A percentile compares a stretch with the other conserved stretches of the same genome.
phyloP scores from a whole-genome alignment of 2,329 filamentous ascomycete species.

The Lecanosticta acicola region DNA sequence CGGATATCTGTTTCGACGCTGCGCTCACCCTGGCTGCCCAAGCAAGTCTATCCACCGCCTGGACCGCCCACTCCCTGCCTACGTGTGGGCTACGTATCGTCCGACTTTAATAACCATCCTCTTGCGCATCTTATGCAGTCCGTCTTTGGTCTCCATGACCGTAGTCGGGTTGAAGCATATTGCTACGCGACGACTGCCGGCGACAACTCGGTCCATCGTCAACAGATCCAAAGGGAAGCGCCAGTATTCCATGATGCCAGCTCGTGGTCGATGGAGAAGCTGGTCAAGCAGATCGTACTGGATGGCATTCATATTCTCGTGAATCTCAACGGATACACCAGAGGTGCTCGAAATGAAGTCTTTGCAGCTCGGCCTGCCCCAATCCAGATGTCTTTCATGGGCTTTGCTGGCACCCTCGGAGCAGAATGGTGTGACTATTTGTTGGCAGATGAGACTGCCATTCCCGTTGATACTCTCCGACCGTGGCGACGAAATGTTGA shows the following conservation, averaged over 20 bases:
- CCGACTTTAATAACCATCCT: slow-evolving; percentile 98
- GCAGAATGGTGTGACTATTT: slow-evolving; percentile 99
- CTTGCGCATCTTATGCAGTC: slow-evolving; percentile 98
- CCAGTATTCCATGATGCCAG: slow-evolving; percentile 88
- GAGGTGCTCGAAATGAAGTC: slow-evolving; percentile 93
- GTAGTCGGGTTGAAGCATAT: slow-evolving; percentile 68
- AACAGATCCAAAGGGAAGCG: slow-evolving; percentile 88
- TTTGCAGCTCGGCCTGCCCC: slow-evolving; percentile 92
- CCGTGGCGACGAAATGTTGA: slow-evolving; percentile 70
- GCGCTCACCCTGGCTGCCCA: slow-evolving; percentile 77
- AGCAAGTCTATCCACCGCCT: slow-evolving; percentile 77
- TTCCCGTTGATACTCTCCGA: slow-evolving; percentile 74
- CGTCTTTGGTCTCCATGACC: slow-evolving; percentile 86
- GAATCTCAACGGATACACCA: slow-evolving; percentile 96
- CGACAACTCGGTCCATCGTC: slow-evolving; percentile 80
- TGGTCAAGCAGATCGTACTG: slow-evolving; percentile 78
- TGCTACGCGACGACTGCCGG: slow-evolving; percentile 94
- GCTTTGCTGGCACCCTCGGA: slow-evolving; percentile 89
- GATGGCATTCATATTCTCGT: slow-evolving; percentile 92
- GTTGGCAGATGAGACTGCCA: slow-evolving; percentile 79
- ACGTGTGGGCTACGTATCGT: slow-evolving; percentile 94
- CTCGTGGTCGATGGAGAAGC: slow-evolving; percentile 73
- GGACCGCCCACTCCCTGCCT: slow-evolving; percentile 72
- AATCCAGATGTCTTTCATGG: slow-evolving; percentile 99
- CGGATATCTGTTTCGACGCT: slow-evolving; percentile 89